Base-by-base conservation (phyloP, 2,329 filamentous ascomycete genomes). In the Knufia fluminis region DNA sequence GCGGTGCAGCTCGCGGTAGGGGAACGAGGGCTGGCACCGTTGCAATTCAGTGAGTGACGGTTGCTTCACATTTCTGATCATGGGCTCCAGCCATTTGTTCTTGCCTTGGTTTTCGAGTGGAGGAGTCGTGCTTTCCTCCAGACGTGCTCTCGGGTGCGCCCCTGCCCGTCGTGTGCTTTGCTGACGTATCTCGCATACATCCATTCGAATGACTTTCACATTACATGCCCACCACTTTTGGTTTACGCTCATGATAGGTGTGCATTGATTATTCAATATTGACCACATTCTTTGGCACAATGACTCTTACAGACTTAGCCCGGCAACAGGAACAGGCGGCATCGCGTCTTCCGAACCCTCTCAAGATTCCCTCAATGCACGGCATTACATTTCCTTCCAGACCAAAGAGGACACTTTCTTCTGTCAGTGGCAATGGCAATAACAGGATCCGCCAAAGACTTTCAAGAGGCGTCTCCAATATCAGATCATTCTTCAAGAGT, bases 1-100 rank as follows among this genome's bases (percentile, higher is more conserved):
- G 52, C 69, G 17, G 73, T 83, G 19, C 78, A 82, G 59, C 61
- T 61, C 17, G 81, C 80, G 4, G 72, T 83, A 20, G 62, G 59
- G 57, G 64, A 75, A 44, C 70, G 81, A 52, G 82, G 81, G 0
- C 62, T 85, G 52, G 77, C 73, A 16, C 65, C 65, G 9, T 68
- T 84, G 64, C 71, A 74, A 49, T 69, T 81, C 46, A 52, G 56
- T 14, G 52, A 48, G 40, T 58, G 45, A 51, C 31, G 28, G 12
- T 20, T 23, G 48, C 33, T 14, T 38, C 42, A 46, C 35, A 24
- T 24, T 42, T 40, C 20, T 26, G n/a, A 45, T 39, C 23, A 28
- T 28, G n/a, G n/a, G n/a, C n/a, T n/a, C n/a, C n/a, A n/a, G n/a
- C n/a, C n/a, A n/a, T n/a, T n/a, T n/a, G n/a, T n/a, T n/a, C n/a